phyloP scores from a whole-genome alignment of 768 basidiomycete genomes.

The Psilocybe cubensis region DNA sequence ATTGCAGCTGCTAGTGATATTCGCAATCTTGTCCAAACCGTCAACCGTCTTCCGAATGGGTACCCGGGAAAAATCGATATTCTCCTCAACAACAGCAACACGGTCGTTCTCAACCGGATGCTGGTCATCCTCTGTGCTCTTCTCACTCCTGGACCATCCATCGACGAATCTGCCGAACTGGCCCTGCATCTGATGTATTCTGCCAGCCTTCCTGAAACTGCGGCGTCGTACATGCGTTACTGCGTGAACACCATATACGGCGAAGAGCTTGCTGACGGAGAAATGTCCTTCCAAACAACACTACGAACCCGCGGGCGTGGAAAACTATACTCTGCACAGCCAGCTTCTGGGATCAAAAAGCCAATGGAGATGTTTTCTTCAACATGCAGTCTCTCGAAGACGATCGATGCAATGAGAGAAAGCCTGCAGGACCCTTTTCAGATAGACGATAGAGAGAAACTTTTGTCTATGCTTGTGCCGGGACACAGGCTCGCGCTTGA shows the following conservation, averaged over 20 bases:
- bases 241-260: slow-evolving; percentile 41
- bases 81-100: slow-evolving; percentile 41
- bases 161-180: slow-evolving; percentile 46
- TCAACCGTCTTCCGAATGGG: slow-evolving; percentile 39
- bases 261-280: slow-evolving; percentile 29
- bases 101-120: slow-evolving; percentile 41
- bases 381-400: slow-evolving; percentile 30
- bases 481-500: slow-evolving; percentile 40
- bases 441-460: slow-evolving; percentile 44
- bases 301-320: slow-evolving; percentile 38
- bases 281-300: slow-evolving; percentile 40
- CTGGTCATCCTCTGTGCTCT: slow-evolving; percentile 42
- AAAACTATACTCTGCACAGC: slow-evolving; percentile 39
- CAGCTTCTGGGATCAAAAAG: slow-evolving; percentile 37
- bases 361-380: slow-evolving; percentile 43
- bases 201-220: slow-evolving; percentile 34
- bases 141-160: slow-evolving; percentile 39
- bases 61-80: slow-evolving; percentile 41
- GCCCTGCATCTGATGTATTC: slow-evolving; percentile 48
- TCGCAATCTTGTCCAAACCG: slow-evolving; percentile 36
- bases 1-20: slow-evolving; percentile 38
- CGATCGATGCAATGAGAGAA: slow-evolving; percentile 29
- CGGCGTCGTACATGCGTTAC: slow-evolving; percentile 36
- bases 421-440: slow-evolving; percentile 38
- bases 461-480: slow-evolving; percentile 42